A percentile compares a stretch with the other conserved stretches of the same genome.
Conservation (phyloP, 495 filamentous ascomycete species). For the Penicillium crystallinum region DNA sequence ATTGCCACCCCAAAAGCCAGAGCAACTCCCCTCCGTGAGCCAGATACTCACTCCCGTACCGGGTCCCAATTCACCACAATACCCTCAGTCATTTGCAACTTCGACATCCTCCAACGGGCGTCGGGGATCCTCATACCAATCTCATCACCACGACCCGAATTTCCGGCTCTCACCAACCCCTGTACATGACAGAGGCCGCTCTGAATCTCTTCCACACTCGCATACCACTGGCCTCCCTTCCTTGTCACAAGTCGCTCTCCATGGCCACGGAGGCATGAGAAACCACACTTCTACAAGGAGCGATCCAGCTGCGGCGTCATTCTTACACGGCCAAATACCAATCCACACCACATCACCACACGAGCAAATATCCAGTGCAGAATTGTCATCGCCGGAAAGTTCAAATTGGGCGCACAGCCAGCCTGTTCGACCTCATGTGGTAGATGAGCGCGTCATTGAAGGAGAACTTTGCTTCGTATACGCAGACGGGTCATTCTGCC, state of each 20-base stretch:
- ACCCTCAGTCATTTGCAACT: conserved; percentile 22
- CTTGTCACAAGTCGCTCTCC: conserved; percentile 31
- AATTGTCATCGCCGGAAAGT: conserved; percentile 21
- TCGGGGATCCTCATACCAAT: conserved; percentile 17
- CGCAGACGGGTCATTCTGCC: conserved; percentile 79
- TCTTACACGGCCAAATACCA: conserved; percentile 11
- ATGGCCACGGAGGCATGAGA: conserved; percentile 16
- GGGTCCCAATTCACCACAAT: conserved; percentile 30
- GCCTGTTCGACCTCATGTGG: conserved; percentile 37
- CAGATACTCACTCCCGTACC: conserved; percentile 40
- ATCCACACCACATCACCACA: conserved; percentile 12
- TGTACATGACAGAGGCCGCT: conserved; percentile 18
- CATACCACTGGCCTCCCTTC: conserved; percentile 28
- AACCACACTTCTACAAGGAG: conserved; percentile 19
- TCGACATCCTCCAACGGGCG: conserved; percentile 15
- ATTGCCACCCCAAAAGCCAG: conserved; percentile 18
- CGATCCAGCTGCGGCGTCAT: conserved; percentile 14
- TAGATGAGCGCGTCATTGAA: conserved; percentile 52
- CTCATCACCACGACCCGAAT: conserved; percentile 21
- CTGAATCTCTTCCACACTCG: conserved; percentile 20
- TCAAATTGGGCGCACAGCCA: conserved; percentile 12
- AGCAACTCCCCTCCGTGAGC: conserved; percentile 46
- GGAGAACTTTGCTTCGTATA: conserved; percentile 84
- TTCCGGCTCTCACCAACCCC: conserved; percentile 11
- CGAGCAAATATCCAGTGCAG: conserved; percentile 14